Conservation (phyloP, 208 protist genomes). For the Acanthamoeba lenticulata region DNA sequence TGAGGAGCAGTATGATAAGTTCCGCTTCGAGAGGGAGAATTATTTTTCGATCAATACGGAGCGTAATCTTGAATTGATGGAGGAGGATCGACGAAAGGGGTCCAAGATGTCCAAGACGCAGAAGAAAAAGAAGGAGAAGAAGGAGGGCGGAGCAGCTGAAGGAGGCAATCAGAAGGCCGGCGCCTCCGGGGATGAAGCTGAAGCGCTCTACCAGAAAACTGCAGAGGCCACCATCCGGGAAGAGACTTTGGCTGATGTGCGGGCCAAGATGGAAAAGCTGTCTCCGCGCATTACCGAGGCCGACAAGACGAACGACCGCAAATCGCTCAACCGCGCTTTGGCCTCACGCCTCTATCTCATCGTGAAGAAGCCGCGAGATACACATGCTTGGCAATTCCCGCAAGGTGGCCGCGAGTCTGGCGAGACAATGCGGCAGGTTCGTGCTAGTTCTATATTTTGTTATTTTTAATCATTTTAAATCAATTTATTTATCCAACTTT, state of each 20-base stretch:
- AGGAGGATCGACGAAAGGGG: slow-evolving; percentile 59
- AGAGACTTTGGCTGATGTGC: slow-evolving; percentile 26
- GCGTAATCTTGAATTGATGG: slow-evolving; percentile 64
- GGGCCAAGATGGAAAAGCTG: slow-evolving; percentile 48
- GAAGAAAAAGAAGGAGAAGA: slow-evolving; percentile 63
- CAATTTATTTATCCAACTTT: background rate
- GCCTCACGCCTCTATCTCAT: slow-evolving; percentile 56
- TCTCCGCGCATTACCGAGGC: background rate
- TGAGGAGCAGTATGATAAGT: background rate
- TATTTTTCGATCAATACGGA: slow-evolving; percentile 11
- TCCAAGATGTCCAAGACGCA: slow-evolving; percentile 47
- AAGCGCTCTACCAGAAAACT: slow-evolving; percentile 27
- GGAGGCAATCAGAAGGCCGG: background rate
- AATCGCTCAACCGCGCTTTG: slow-evolving; percentile 37
- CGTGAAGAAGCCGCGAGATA: slow-evolving; percentile 50
- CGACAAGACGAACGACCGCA: slow-evolving; percentile 41
- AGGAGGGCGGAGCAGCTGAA: background rate
- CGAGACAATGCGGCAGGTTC: slow-evolving; percentile 62
- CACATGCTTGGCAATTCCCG: slow-evolving; percentile 72
- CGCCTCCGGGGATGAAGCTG: background rate
- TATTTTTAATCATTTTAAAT: background rate
- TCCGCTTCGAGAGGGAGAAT: slow-evolving; percentile 20
- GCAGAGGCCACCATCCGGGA: background rate
- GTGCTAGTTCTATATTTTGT: background rate
- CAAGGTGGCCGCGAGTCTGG: slow-evolving; percentile 54